These are phyloP conservation scores for Sistotremastrum niveocremeum DNA, from an alignment of 768 basidiomycete species.

Conservation along the genomic window DNA sequence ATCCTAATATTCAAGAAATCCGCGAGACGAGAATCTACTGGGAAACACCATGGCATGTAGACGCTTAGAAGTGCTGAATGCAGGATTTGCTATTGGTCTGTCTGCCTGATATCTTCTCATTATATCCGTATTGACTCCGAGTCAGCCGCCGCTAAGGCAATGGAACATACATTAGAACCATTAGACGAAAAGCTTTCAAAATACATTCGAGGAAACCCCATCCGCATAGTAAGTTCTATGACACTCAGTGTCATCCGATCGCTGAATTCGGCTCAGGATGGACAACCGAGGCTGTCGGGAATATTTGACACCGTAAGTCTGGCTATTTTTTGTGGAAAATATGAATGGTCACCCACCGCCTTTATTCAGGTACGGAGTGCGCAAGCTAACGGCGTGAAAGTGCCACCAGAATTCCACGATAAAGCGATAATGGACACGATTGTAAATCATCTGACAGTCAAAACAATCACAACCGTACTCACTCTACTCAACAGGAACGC, in stretches of 20 bases:
- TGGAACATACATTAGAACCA: constrained; percentile 45
- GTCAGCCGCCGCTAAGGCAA: constrained; percentile 48
- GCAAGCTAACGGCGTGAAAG: constrained; percentile 52
- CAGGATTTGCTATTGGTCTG: constrained; percentile 53
- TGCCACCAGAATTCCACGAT: constrained; percentile 64
- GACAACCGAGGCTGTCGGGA: constrained; percentile 61
- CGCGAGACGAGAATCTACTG: constrained; percentile 55
- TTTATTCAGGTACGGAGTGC: constrained; percentile 45
- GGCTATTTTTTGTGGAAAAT: background rate
- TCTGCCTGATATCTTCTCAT: background rate
- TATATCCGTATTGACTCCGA: background rate
- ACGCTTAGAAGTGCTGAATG: constrained; percentile 45
- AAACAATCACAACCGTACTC: background rate
- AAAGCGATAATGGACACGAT: constrained; percentile 42
- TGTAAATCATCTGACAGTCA: constrained; percentile 21
- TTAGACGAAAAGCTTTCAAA: constrained; percentile 57
- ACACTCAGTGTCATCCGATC: background rate
- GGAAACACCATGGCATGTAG: constrained; percentile 60
- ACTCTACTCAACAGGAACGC: constrained; percentile 34
- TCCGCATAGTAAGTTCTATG: constrained; percentile 32
- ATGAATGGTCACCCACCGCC: background rate
- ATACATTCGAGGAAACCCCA: constrained; percentile 51
- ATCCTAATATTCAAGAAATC: constrained; percentile 32
- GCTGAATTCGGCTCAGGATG: constrained; percentile 26
- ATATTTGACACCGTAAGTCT: constrained; percentile 52